phyloP scores from a whole-genome alignment of 805 yeast species.

The Ogataea trehaloabstinens region DNA sequence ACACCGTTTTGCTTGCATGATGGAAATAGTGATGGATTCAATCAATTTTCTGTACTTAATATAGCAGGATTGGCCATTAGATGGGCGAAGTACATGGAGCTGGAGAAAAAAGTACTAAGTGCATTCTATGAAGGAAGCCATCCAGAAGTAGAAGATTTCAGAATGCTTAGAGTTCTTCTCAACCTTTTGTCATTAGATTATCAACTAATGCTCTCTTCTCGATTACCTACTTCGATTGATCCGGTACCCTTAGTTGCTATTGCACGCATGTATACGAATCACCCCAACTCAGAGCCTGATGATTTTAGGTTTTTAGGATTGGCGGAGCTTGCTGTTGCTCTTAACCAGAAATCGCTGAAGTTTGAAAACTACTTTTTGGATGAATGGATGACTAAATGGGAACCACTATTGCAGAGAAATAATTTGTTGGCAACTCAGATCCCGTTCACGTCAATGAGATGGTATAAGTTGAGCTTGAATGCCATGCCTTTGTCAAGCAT shows the following conservation, averaged over 20 bases:
- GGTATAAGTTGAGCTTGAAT: slow-evolving; percentile 15
- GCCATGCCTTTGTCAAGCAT: slow-evolving; percentile 10
- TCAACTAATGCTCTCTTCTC: slow-evolving; percentile 16
- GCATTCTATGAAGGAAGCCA: slow-evolving; percentile 6
- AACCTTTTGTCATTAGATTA: slow-evolving; percentile 17
- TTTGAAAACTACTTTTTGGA: slow-evolving; percentile 13
- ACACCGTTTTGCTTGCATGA: slow-evolving; percentile 8
- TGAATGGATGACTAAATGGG: slow-evolving; percentile 16
- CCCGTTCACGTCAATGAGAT: slow-evolving; percentile 21
- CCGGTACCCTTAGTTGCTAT: slow-evolving; percentile 14
- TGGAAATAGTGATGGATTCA: slow-evolving; percentile 4
- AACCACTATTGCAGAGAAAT: slow-evolving; percentile 4
- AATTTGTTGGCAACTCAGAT: slow-evolving; percentile 5
- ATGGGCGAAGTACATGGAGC: slow-evolving; percentile 14
- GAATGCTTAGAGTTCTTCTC: slow-evolving; percentile 13
- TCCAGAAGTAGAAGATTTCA: slow-evolving; percentile 9
- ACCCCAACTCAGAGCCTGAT: slow-evolving; percentile 9
- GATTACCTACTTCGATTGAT: slow-evolving; percentile 17
- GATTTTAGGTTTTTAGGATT: slow-evolving; percentile 17
- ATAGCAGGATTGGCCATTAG: slow-evolving; percentile 16
- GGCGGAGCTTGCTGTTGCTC: slow-evolving; percentile 14
- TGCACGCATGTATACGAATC: slow-evolving; percentile 10
- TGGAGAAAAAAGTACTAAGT: slow-evolving; percentile 9
- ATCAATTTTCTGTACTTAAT: slow-evolving; percentile 15
- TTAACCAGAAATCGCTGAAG: slow-evolving; percentile 12